phyloP scores from a whole-genome alignment of 345 rosid genomes.

The Brassica nigra region DNA sequence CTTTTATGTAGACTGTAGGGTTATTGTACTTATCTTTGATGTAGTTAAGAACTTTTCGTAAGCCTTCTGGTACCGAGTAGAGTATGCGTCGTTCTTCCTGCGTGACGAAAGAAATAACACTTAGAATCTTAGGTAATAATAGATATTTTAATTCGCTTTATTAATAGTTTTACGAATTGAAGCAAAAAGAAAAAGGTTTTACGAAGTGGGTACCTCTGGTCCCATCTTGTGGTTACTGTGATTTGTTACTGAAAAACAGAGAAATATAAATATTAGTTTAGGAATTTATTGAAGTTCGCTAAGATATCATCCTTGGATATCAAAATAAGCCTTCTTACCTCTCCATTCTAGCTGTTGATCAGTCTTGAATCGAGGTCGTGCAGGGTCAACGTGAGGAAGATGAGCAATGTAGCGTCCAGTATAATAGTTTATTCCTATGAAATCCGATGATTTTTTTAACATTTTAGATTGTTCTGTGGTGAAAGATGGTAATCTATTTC shows the following conservation, averaged over 20 bases:
- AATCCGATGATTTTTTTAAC: constrained; percentile 32
- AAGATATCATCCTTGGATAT: background rate
- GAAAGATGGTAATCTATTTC: constrained; percentile 26
- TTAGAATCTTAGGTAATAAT: background rate
- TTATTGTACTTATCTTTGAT: constrained; percentile 44
- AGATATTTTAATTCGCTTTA: background rate
- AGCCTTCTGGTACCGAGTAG: constrained; percentile 13
- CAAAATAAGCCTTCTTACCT: background rate
- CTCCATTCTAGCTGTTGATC: constrained; percentile 25
- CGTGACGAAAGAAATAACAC: background rate
- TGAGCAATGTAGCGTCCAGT: constrained; percentile 5
- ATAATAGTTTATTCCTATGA: constrained; percentile 36
- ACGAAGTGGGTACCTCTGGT: constrained; percentile 16
- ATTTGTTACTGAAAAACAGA: constrained; percentile 17
- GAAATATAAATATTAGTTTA: background rate
- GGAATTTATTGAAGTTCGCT: background rate
- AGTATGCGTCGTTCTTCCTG: constrained; percentile 8
- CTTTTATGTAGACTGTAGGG: constrained; percentile 52
- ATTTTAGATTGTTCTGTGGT: constrained; percentile 35
- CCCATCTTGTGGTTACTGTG: constrained; percentile 25
- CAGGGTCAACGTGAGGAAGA: constrained; percentile 11
- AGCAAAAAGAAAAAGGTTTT: no score
- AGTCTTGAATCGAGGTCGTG: constrained; percentile 25
- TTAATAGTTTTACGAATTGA: background rate
- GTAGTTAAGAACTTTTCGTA: constrained; percentile 29